Evolutionary conservation across 208 protist genomes (phyloP).

Genomic region (Herpetomonas muscarum): DNA sequence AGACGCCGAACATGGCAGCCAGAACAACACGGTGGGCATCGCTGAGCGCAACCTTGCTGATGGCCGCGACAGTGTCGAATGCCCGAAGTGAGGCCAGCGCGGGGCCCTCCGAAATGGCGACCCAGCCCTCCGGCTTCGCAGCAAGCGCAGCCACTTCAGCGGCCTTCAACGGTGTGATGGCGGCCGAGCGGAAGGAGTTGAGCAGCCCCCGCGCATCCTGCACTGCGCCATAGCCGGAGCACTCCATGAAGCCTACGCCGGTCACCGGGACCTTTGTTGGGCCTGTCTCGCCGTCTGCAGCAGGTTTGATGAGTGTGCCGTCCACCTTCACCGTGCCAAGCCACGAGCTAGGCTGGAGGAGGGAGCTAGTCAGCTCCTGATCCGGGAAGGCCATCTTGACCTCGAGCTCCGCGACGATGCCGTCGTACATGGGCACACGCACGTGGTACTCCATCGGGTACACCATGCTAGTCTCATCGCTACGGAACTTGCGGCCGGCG

Average conservation of each 20-base stretch:
- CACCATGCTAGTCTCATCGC: conserved; percentile 30
- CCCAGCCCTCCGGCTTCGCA: conserved; percentile 10
- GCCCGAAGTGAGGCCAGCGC: conserved; percentile 24
- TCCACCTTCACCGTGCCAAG: conserved; percentile 38
- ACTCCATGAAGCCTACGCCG: conserved; percentile 45
- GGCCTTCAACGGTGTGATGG: conserved; percentile 18
- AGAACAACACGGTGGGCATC: conserved; percentile 43
- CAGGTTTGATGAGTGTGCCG: conserved; percentile 13
- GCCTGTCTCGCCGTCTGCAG: background rate
- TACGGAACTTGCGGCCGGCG: conserved; percentile 24
- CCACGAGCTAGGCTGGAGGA: conserved; percentile 47
- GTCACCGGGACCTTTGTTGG: background rate
- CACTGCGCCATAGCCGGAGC: conserved; percentile 23
- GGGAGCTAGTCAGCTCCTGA: conserved; percentile 51
- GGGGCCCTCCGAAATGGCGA: conserved; percentile 39
- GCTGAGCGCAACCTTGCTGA: conserved; percentile 24
- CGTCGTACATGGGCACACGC: conserved; percentile 22
- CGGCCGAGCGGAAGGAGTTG: conserved; percentile 26
- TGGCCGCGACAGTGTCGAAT: conserved; percentile 19
- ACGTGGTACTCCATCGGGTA: conserved; percentile 39
- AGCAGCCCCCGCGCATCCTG: conserved; percentile 15
- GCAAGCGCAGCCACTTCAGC: conserved; percentile 12
- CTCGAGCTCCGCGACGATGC: conserved; percentile 19
- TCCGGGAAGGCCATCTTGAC: conserved; percentile 31
- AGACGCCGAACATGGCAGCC: conserved; percentile 34